A percentile compares a stretch with the other conserved stretches of the same genome.
Evolutionary conservation across 331 rosid species (phyloP).

Genomic region (Prunus yedoensis): DNA sequence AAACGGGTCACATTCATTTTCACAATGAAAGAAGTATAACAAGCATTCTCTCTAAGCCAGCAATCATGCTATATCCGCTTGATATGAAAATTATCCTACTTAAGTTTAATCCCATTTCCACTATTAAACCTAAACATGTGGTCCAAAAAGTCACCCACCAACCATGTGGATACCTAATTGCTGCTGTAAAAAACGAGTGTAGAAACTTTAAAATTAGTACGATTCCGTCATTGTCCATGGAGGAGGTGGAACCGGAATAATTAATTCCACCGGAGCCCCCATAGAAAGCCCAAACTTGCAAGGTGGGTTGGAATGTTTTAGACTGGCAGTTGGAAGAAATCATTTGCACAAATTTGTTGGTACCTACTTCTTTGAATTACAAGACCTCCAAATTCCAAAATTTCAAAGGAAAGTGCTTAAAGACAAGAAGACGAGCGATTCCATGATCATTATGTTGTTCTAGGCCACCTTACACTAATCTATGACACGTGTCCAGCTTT

Average conservation of each 20-base stretch:
- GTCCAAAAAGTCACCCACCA: background rate
- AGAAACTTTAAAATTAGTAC: background rate
- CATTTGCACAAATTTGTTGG: background rate
- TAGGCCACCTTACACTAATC: slow-evolving; percentile 3
- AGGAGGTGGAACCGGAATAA: background rate
- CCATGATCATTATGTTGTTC: background rate
- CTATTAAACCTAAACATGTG: too few relatives aligned
- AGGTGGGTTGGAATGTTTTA: background rate
- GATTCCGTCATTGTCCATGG: background rate
- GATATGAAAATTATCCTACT: too few relatives aligned
- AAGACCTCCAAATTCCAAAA: background rate
- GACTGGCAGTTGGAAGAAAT: background rate
- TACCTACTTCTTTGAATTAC: background rate
- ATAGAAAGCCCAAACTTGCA: background rate
- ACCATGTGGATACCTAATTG: too few relatives aligned
- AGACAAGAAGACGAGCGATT: background rate
- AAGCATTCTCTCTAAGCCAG: too few relatives aligned
- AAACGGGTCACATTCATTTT: background rate
- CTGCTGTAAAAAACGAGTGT: background rate
- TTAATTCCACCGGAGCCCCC: background rate
- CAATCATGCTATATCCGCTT: too few relatives aligned
- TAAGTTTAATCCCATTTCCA: too few relatives aligned
- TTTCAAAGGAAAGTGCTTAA: background rate
- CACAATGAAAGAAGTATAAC: background rate
- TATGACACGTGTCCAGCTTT: slow-evolving; percentile 7